Conservation (phyloP, 306 rosid genomes). For the Castanea crenata region DNA sequence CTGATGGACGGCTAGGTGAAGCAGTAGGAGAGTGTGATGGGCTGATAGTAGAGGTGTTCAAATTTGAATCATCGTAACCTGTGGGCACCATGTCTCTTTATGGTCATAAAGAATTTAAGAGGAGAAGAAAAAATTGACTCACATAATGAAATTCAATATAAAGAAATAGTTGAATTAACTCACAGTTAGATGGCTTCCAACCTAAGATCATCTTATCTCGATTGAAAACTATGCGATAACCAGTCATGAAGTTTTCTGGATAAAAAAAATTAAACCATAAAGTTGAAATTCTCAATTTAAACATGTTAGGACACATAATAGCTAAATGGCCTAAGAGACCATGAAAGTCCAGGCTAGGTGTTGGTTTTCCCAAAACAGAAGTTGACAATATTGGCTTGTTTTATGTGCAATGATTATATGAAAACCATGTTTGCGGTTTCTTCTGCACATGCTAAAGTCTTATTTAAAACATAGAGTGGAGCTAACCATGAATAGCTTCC, state of each 20-base stretch:
- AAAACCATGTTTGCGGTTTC: no score
- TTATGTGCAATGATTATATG: no score
- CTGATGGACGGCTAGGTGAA: no score
- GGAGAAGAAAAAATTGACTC: not conserved
- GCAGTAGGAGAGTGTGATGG: no score
- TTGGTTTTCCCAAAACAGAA: no score
- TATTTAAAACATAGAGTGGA: not conserved
- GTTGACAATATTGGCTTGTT: no score
- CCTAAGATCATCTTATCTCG: slow-evolving; percentile 67
- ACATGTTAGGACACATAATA: not conserved
- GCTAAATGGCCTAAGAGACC: not conserved
- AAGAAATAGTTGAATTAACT: slow-evolving; percentile 25
- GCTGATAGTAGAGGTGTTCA: slow-evolving; percentile 3
- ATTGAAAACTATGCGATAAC: slow-evolving; percentile 70
- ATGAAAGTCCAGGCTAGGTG: no score
- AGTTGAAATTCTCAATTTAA: not conserved
- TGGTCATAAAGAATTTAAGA: not conserved
- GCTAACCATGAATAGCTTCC: not conserved
- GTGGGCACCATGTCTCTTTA: slow-evolving; percentile 14
- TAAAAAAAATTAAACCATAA: slow-evolving; percentile 13
- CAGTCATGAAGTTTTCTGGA: slow-evolving; percentile 93
- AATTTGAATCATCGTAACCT: slow-evolving; percentile 51
- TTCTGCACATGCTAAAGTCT: no score
- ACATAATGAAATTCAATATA: not conserved
- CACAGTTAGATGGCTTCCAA: slow-evolving; percentile 74